Conservation (phyloP, 345 rosid genomes). For the Geranium brycei region DNA sequence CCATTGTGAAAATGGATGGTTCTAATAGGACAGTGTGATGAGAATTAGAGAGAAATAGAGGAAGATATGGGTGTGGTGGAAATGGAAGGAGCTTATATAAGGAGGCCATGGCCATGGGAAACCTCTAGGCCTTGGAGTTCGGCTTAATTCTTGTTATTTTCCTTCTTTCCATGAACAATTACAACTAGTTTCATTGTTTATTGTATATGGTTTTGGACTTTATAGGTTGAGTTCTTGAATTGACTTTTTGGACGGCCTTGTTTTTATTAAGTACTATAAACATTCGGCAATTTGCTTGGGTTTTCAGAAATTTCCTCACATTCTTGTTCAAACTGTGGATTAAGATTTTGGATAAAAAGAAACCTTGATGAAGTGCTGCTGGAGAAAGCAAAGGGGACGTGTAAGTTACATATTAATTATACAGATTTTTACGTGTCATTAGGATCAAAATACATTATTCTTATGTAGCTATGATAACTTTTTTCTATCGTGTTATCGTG, state of each 20-base stretch:
- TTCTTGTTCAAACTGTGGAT: background rate
- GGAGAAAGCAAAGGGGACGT: no score
- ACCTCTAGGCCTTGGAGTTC: slow-evolving; percentile 16
- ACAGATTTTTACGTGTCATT: no score
- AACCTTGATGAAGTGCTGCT: no score
- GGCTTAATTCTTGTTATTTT: slow-evolving; percentile 22
- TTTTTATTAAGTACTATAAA: background rate
- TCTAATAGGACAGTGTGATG: background rate
- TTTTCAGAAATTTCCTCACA: no score
- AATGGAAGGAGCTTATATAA: slow-evolving; percentile 5
- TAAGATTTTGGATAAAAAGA: background rate
- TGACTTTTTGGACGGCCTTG: no score
- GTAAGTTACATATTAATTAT: no score
- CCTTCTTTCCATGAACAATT: background rate
- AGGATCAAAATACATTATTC: no score
- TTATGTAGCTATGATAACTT: no score
- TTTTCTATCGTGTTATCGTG: no score
- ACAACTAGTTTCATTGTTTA: background rate
- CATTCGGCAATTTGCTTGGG: background rate
- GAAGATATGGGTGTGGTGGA: background rate
- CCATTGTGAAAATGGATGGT: slow-evolving; percentile 5
- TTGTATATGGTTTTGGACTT: background rate
- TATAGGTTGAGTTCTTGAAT: background rate
- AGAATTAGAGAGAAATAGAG: background rate
- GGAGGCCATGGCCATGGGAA: background rate